phyloP scores from a whole-genome alignment of 2,329 filamentous ascomycete species.

The Paraphaeosphaeria sporulosa region DNA sequence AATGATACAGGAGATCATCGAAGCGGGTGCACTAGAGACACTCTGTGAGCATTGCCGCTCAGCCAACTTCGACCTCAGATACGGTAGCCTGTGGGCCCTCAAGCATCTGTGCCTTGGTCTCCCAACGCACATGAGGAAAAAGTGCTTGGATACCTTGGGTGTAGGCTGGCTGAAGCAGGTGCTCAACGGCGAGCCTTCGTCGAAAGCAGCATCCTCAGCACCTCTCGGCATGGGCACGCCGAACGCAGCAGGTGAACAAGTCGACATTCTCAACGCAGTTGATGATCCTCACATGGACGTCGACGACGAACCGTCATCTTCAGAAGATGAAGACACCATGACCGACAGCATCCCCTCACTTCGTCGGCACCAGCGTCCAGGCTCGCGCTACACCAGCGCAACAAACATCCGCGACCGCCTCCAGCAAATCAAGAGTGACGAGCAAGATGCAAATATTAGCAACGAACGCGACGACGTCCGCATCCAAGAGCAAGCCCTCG shows the following conservation, averaged over 20 bases:
- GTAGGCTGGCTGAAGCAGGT: slow-evolving; percentile 82
- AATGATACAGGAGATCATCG: slow-evolving; percentile 68
- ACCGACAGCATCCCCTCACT: slow-evolving; percentile 53
- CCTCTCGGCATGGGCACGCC: slow-evolving; percentile 61
- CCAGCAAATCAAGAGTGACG: slow-evolving; percentile 64
- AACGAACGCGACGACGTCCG: slow-evolving; percentile 79
- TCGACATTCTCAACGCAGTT: slow-evolving; percentile 65
- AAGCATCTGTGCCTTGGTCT: slow-evolving; percentile 86
- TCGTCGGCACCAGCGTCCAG: slow-evolving; percentile 45
- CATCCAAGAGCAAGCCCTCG: slow-evolving; percentile 89
- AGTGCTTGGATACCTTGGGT: slow-evolving; percentile 78
- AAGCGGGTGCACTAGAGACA: slow-evolving; percentile 75
- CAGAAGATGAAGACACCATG: slow-evolving; percentile 57
- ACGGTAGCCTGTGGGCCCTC: slow-evolving; percentile 91
- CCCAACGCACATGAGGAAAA: slow-evolving; percentile 74
- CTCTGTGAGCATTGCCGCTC: slow-evolving; percentile 87
- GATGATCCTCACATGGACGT: slow-evolving; percentile 53
- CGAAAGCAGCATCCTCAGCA: slow-evolving; percentile 46
- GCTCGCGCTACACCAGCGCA: slow-evolving; percentile 46
- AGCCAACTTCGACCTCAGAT: slow-evolving; percentile 76
- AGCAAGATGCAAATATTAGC: slow-evolving; percentile 72
- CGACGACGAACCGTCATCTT: slow-evolving; percentile 45
- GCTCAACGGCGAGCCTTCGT: slow-evolving; percentile 67
- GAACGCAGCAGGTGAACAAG: slow-evolving; percentile 67
- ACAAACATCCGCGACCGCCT: slow-evolving; percentile 50